Evolutionary conservation across 2,329 filamentous ascomycete genomes (phyloP).

Genomic region (Aspergillus quadricinctus): DNA sequence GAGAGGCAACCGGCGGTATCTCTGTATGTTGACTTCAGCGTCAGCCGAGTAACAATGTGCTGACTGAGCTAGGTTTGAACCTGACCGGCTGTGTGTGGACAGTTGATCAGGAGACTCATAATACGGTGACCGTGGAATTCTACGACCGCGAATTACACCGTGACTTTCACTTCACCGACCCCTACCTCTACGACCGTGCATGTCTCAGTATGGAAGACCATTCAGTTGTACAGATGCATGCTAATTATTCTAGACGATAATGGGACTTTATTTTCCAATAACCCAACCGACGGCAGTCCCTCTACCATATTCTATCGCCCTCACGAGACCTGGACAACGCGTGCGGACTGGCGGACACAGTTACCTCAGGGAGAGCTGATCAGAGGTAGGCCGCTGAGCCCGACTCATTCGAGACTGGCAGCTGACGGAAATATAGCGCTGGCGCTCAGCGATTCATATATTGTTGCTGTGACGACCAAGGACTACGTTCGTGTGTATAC

Average conservation of each 20-base stretch:
- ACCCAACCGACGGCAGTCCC: slow-evolving; percentile 61
- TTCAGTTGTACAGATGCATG: not conserved
- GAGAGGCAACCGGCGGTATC: slow-evolving; percentile 88
- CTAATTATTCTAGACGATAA: slow-evolving; percentile 56
- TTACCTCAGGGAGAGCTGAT: slow-evolving; percentile 85
- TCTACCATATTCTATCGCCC: slow-evolving; percentile 93
- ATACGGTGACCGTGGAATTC: slow-evolving; percentile 95
- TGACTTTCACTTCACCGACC: slow-evolving; percentile 97
- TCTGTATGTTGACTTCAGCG: slow-evolving; percentile 52
- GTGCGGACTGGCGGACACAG: slow-evolving; percentile 83
- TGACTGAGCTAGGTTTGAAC: slow-evolving; percentile 58
- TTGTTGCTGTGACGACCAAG: slow-evolving; percentile 80
- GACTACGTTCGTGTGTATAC: slow-evolving; percentile 93
- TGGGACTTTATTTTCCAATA: slow-evolving; percentile 80
- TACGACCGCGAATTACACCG: slow-evolving; percentile 90
- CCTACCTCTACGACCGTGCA: slow-evolving; percentile 92
- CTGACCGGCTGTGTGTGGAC: slow-evolving; percentile 95
- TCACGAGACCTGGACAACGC: slow-evolving; percentile 91
- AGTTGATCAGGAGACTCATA: slow-evolving; percentile 85
- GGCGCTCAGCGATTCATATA: slow-evolving; percentile 83
- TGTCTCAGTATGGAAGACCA: slow-evolving; percentile 61
- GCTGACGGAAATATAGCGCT: slow-evolving; percentile 53
- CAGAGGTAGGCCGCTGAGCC: slow-evolving; percentile 40
- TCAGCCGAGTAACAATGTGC: slow-evolving; percentile 6
- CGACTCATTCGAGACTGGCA: not conserved